Percentiles rank a stretch among this genome's conserved stretches.
These are phyloP conservation scores for Paxillus rubicundulus DNA, from an alignment of 768 basidiomycete genomes.

Conservation along the genomic window DNA sequence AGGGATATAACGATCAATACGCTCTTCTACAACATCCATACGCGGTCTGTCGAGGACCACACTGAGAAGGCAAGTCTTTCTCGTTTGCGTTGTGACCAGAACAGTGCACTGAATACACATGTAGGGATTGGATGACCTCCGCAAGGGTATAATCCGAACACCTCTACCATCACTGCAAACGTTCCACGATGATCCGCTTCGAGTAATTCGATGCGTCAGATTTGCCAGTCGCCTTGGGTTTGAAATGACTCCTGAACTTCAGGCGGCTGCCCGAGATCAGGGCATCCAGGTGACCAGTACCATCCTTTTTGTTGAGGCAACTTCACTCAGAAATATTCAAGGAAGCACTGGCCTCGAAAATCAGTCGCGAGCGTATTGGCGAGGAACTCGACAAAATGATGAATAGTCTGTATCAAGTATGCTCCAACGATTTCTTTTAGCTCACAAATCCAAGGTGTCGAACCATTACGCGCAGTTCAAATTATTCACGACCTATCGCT, in stretches of 20 bases:
- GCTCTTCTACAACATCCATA: constrained; percentile 94
- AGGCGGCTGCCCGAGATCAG: constrained; percentile 56
- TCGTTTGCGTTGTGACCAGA: not conserved
- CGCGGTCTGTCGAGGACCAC: constrained; percentile 79
- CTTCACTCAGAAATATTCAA: constrained; percentile 16
- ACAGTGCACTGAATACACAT: constrained; percentile 7
- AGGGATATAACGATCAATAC: constrained; percentile 95
- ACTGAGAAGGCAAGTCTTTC: constrained; percentile 62
- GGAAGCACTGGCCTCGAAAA: constrained; percentile 73
- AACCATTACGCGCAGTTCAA: constrained; percentile 71
- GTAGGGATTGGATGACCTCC: constrained; percentile 84
- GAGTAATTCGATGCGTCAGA: constrained; percentile 85
- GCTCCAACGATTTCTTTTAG: not conserved
- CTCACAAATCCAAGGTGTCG: constrained; percentile 48
- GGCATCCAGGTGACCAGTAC: constrained; percentile 54
- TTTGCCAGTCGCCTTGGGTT: constrained; percentile 93
- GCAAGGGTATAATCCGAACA: constrained; percentile 76
- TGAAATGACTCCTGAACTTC: constrained; percentile 64
- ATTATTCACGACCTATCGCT: constrained; percentile 74
- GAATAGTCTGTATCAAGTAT: constrained; percentile 49
- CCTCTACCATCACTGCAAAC: constrained; percentile 85
- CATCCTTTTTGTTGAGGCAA: not conserved
- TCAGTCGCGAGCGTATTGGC: constrained; percentile 88
- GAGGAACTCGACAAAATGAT: constrained; percentile 95
- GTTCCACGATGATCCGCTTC: constrained; percentile 90